Conservation (phyloP, 192 early-diverging fungal genomes). For the Pecoramyces ruminantium region DNA sequence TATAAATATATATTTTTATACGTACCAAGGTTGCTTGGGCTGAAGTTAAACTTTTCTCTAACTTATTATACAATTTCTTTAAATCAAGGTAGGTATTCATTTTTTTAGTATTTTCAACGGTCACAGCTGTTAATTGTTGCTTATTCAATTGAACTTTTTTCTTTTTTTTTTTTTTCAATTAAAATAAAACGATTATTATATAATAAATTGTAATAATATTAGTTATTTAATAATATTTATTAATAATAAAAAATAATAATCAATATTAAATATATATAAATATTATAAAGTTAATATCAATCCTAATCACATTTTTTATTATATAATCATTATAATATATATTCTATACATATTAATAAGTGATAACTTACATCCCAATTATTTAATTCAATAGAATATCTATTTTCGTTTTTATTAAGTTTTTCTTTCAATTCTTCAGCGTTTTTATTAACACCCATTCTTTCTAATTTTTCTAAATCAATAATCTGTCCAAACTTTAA, state of each 20-base stretch:
- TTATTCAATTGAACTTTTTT: neutral
- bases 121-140: neutral
- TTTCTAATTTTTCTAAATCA: constrained; percentile 41
- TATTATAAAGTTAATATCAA: too few relatives aligned
- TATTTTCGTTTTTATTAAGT: constrained; percentile 29
- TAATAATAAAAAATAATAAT: too few relatives aligned
- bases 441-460: constrained; percentile 36
- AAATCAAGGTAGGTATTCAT: neutral
- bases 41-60: neutral
- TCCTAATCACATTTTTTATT: too few relatives aligned
- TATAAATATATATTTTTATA: too few relatives aligned
- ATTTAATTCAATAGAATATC: constrained; percentile 23
- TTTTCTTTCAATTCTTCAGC: constrained; percentile 45
- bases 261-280: too few relatives aligned
- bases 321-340: too few relatives aligned
- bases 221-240: too few relatives aligned
- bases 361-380: constrained; percentile 19
- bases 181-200: too few relatives aligned
- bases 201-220: too few relatives aligned
- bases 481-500: constrained; percentile 46
- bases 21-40: neutral
- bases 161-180: neutral
- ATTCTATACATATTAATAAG: too few relatives aligned
- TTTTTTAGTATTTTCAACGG: neutral
- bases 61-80: neutral